phyloP scores from a whole-genome alignment of 805 yeast genomes.

The Wickerhamomyces silvicola region DNA sequence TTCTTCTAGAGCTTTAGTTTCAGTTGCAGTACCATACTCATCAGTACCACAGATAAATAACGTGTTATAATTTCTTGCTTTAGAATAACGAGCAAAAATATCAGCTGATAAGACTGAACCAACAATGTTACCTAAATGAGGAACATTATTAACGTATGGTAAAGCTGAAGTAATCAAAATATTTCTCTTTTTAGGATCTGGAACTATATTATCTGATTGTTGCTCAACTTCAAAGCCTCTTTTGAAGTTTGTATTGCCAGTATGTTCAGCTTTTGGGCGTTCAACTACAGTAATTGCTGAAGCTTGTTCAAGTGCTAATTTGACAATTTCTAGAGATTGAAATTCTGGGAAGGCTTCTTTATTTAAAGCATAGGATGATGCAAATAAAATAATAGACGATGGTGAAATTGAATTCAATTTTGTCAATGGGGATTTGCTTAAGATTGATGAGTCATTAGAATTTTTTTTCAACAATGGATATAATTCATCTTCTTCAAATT shows the following conservation, averaged over 20 bases:
- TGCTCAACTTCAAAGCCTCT: constrained; percentile 21
- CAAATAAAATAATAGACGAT: constrained; percentile 51
- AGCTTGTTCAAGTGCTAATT: constrained; percentile 42
- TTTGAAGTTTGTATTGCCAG: constrained; percentile 29
- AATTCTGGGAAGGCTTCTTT: constrained; percentile 21
- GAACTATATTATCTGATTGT: constrained; percentile 41
- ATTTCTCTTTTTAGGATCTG: constrained; percentile 58
- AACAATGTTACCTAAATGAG: constrained; percentile 94
- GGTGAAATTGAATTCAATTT: constrained; percentile 33
- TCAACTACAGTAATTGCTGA: constrained; percentile 36
- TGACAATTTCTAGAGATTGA: constrained; percentile 29
- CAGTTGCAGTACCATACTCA: constrained; percentile 99
- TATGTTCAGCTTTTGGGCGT: constrained; percentile 35
- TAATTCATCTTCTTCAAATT: constrained; percentile 39
- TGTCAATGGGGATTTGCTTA: constrained; percentile 11
- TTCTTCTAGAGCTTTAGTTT: constrained; percentile 95
- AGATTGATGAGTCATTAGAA: constrained; percentile 21
- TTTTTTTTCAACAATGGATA: constrained; percentile 30
- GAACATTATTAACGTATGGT: constrained; percentile 97
- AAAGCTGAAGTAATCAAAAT: constrained; percentile 90
- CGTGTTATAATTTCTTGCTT: constrained; percentile 82
- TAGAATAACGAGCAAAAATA: constrained; percentile 83
- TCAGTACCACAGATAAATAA: constrained; percentile 94
- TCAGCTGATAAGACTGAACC: constrained; percentile 96
- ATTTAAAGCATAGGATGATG: constrained; percentile 46